These are phyloP conservation scores for Bisporella sp. DNA, from an alignment of 2,329 filamentous ascomycete species.

Conservation along the genomic window DNA sequence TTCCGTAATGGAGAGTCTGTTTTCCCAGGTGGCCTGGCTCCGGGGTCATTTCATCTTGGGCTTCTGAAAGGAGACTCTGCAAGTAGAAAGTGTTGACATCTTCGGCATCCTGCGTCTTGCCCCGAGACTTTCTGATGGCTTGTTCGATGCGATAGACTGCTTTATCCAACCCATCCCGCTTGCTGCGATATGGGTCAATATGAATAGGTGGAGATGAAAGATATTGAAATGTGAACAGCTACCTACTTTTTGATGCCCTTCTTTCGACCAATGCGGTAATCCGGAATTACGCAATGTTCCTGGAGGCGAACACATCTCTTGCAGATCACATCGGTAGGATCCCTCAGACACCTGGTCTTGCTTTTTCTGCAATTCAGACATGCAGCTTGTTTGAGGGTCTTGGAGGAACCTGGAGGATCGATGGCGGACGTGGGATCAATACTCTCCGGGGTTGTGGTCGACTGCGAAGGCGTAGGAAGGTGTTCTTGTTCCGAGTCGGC, in stretches of 20 bases:
- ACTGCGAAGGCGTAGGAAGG: too few relatives aligned
- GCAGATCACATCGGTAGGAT: constrained; percentile 44
- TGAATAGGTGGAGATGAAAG: background rate
- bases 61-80: constrained; percentile 42
- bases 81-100: constrained; percentile 32
- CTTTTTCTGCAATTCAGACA: constrained; percentile 59
- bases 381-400: constrained; percentile 36
- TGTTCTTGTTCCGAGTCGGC: too few relatives aligned
- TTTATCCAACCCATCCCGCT: constrained; percentile 67
- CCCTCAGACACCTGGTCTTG: constrained; percentile 61
- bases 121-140: constrained; percentile 50
- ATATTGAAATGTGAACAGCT: background rate
- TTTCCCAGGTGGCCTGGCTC: too few relatives aligned
- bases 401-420: too few relatives aligned
- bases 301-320: constrained; percentile 53
- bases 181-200: constrained; percentile 39
- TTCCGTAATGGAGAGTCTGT: too few relatives aligned
- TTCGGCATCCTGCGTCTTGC: constrained; percentile 33
- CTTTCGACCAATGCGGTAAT: constrained; percentile 66
- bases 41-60: constrained; percentile 9
- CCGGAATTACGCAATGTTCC: constrained; percentile 59
- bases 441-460: too few relatives aligned
- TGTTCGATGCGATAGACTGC: constrained; percentile 69
- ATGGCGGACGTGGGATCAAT: too few relatives aligned
- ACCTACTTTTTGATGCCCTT: constrained; percentile 71